Conservation (phyloP, 2,329 filamentous ascomycete genomes). For the Phoma herbarum region DNA sequence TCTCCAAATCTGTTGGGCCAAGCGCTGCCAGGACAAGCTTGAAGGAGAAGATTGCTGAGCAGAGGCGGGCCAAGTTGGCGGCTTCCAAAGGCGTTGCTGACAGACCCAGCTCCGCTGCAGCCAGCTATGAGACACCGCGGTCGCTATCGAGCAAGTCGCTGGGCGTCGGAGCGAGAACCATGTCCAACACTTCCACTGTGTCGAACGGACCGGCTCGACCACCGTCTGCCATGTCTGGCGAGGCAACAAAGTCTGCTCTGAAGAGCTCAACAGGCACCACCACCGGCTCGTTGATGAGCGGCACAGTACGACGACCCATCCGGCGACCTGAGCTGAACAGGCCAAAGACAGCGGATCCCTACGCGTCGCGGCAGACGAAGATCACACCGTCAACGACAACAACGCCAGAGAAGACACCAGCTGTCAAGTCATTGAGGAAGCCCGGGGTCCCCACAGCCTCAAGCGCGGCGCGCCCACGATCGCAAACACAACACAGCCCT, state of each 20-base stretch:
- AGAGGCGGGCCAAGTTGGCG: constrained; percentile 68
- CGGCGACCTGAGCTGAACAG: constrained; percentile 57
- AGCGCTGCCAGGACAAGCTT: constrained; percentile 66
- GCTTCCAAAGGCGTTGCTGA: constrained; percentile 56
- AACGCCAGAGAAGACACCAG: constrained; percentile 57
- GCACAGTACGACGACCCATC: constrained; percentile 64
- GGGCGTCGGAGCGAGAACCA: constrained; percentile 33
- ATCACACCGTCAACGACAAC: constrained; percentile 58
- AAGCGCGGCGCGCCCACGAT: constrained; percentile 44
- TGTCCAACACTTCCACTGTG: constrained; percentile 41
- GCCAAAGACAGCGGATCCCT: constrained; percentile 65
- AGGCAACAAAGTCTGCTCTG: constrained; percentile 44
- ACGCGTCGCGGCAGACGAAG: constrained; percentile 53
- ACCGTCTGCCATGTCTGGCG: constrained; percentile 49
- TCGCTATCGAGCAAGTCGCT: constrained; percentile 48
- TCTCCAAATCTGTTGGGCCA: constrained; percentile 59
- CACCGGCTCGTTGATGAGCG: constrained; percentile 63
- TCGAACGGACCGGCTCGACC: constrained; percentile 45
- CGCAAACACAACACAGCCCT: constrained; percentile 48
- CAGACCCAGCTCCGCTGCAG: constrained; percentile 66
- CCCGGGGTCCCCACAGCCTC: constrained; percentile 33
- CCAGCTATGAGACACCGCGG: constrained; percentile 60
- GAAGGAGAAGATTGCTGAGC: constrained; percentile 83
- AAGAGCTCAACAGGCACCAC: constrained; percentile 46
- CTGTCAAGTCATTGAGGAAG: constrained; percentile 50